phyloP scores from a whole-genome alignment of 2,329 filamentous ascomycete species.

The Coniochaeta ligniaria region DNA sequence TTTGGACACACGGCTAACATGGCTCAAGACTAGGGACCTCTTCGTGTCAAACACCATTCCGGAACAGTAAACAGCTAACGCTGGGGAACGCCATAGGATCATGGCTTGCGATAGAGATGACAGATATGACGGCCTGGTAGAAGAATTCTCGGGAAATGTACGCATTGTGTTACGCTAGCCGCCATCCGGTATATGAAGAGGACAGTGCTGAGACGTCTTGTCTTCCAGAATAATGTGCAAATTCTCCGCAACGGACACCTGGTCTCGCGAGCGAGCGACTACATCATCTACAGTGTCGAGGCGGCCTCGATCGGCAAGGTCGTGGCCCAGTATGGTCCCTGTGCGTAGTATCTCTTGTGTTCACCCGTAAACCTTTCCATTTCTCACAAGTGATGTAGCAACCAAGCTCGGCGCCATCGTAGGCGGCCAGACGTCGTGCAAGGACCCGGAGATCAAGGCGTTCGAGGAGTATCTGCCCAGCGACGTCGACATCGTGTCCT shows the following conservation, averaged over 20 bases:
- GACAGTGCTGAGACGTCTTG: slow-evolving; percentile 38
- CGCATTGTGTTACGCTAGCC: slow-evolving; percentile 18
- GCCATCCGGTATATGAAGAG: slow-evolving; percentile 14
- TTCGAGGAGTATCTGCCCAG: slow-evolving; percentile 82
- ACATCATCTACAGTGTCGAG: slow-evolving; percentile 98
- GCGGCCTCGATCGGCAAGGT: slow-evolving; percentile 83
- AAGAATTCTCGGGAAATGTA: slow-evolving; percentile 87
- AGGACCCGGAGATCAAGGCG: slow-evolving; percentile 88
- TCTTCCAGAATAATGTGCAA: slow-evolving; percentile 69
- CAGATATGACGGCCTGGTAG: slow-evolving; percentile 71
- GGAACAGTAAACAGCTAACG: slow-evolving; percentile 5
- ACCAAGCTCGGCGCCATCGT: slow-evolving; percentile 95
- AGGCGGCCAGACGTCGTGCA: slow-evolving; percentile 96
- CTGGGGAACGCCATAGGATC: slow-evolving; percentile 53
- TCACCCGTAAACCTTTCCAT: neutral
- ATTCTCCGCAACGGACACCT: slow-evolving; percentile 92
- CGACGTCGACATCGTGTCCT: slow-evolving; percentile 91
- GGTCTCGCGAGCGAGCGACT: slow-evolving; percentile 94
- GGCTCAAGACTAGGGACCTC: slow-evolving; percentile 12
- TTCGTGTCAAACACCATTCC: neutral
- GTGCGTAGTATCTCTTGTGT: slow-evolving; percentile 46
- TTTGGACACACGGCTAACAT: slow-evolving; percentile 5
- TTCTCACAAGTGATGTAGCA: slow-evolving; percentile 41
- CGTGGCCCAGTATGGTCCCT: slow-evolving; percentile 84
- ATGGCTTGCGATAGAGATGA: slow-evolving; percentile 91